Base-by-base conservation (phyloP, 257 asterid species). In the Lycium ferocissimum region DNA sequence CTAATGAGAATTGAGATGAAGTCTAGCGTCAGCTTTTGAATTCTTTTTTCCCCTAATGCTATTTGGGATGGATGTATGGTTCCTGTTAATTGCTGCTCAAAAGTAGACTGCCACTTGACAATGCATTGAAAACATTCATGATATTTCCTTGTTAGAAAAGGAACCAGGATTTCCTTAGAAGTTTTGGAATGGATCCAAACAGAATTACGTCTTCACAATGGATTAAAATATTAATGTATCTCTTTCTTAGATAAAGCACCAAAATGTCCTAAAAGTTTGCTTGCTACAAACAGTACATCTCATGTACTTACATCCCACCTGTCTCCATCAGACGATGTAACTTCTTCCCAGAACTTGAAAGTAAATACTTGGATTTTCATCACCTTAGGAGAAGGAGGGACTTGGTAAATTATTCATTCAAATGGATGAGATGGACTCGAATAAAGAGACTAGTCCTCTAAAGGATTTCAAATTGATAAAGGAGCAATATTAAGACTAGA, bases 1-100 rank as follows among this genome's bases (percentile, higher is more conserved):
- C 7, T 47, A n/a, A 73, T 47, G 10, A 73, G 61, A 73, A 73
- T 47, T 47, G 40, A 73, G 20, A 73, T 20, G 81, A 73, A 73
- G 43, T 49, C 11, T 1, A 49, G 8, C 6, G 15, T 18, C 53
- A 38, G 54, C 35, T 1, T 7, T 18, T 40, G 6, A 14, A 11
- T 72, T 72, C 43, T 43, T 5, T 58, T 58, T 20, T 72, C 3
- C 62, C 62, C 38, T 5, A 75, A 75, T 75, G 81, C 37, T 51
- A 75, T 49, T 75, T 22, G 81, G 81, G 43, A 49, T 12, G 59
- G 61, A 51, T 22, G 58, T 20, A 47, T 3, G 3, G 18, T 22
- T 75, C 3, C 0, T 49, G 81, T 49, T 75, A 20, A 75, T 47
- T 26, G 18, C 81, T 75, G 81, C 81, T 75, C 7, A 2, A 49